Evolutionary conservation across 352 stramenopile species (phyloP), one percentile per base, ranked within the genome.

Genomic region (Pythium rishiriense): DNA sequence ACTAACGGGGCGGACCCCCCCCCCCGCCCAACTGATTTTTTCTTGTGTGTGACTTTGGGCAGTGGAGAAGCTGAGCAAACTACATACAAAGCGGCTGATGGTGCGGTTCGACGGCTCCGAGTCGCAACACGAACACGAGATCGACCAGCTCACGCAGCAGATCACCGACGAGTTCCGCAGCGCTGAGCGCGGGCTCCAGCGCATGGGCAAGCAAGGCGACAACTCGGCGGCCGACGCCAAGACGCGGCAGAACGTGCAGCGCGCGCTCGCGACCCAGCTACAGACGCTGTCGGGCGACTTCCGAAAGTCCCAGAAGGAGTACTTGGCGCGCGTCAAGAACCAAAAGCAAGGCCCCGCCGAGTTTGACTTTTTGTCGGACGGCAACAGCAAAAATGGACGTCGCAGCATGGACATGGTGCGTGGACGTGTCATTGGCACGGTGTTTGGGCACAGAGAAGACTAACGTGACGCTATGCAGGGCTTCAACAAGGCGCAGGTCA

Each of bases 241-340:
- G 73, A 90, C 86, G 39, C 75, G 84, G 26, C 86, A 95, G 61
- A 95, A 95, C 64, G 86, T 95, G 21, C 83, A 93, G 66, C 74
- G 84, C 60, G 88, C 85, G 28, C 74, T 99, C 22, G 98, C 98
- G 11, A 98, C 97, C 55, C 94, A 99, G 69, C 83, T 99, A 6
- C 98, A 99, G 82, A 88, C 93, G 48, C 80, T 99, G 19, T 98
- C 91, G 26, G 89, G 95, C 7, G 85, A 95, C 24, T 99, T 99
- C 75, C 87, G 98, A 53, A 96, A 97, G 73, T 97, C 90, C 31
- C 98, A 99, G 71, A 98, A 99, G 52, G 98, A 99, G 62, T 99
- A 99, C 67, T 74, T 99, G 22, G 79, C 78, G 22, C 90, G 95
- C 62, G 89, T 99, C 8, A 98, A 98, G 70, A 88, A 94, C 31